Percentiles rank a stretch among this genome's conserved stretches.
phyloP scores from a whole-genome alignment of 192 early-diverging fungal species.

The Rhizophlyctis rosea region DNA sequence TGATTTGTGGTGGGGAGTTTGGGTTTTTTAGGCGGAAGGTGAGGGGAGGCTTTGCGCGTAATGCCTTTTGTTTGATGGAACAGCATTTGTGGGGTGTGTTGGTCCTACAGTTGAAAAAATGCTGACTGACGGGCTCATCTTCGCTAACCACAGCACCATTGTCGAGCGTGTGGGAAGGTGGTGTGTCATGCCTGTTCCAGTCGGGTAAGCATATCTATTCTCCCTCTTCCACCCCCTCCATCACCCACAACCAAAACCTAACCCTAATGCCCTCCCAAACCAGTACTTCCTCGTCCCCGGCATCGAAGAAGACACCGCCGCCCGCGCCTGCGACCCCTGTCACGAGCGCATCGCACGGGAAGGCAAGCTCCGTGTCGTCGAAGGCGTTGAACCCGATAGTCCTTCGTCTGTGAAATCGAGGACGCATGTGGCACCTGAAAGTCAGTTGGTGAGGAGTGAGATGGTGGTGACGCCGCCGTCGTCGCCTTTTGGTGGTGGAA shows the following conservation, averaged over 20 bases:
- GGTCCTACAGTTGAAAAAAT: background rate
- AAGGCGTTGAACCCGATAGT: background rate
- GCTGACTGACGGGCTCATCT: background rate
- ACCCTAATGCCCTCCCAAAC: no score
- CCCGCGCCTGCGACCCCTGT: slow-evolving; percentile 42
- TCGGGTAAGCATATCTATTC: slow-evolving; percentile 5
- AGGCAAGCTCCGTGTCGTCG: slow-evolving; percentile 32
- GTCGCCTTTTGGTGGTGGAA: background rate
- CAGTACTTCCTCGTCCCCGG: slow-evolving; percentile 34
- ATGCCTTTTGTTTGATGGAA: no score
- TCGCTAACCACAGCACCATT: slow-evolving; percentile 55
- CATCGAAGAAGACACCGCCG: slow-evolving; percentile 21
- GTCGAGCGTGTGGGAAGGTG: slow-evolving; percentile 74
- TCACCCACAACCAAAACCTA: no score
- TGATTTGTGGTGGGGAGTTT: slow-evolving; percentile 71
- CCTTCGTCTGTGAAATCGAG: background rate
- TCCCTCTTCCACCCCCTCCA: no score
- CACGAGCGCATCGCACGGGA: slow-evolving; percentile 21
- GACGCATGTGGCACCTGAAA: background rate
- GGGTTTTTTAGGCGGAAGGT: slow-evolving; percentile 59
- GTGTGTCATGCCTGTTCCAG: slow-evolving; percentile 61
- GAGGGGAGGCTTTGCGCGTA: no score
- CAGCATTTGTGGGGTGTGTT: background rate
- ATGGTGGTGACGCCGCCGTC: background rate
- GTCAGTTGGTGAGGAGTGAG: background rate